These are phyloP conservation scores for Fusarium austroafricanum DNA, from an alignment of 2,329 filamentous ascomycete species.

Conservation along the genomic window DNA sequence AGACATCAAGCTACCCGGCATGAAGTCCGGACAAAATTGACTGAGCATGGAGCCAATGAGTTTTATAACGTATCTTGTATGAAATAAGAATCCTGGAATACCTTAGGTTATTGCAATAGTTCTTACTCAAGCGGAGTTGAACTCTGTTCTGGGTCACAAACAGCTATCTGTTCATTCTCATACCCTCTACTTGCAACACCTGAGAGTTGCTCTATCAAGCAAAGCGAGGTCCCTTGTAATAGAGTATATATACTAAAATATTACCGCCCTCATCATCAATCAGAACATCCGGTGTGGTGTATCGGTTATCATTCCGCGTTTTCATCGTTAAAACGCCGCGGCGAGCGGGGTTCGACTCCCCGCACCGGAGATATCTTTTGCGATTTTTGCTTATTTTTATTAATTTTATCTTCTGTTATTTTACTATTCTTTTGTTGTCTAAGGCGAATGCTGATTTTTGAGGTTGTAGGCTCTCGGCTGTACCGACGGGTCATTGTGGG, in stretches of 20 bases:
- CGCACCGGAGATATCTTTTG: conserved; percentile 22
- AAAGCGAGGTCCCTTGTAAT: too few species aligned
- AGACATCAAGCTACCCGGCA: too few species aligned
- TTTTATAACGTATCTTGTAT: too few species aligned
- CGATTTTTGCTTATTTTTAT: rapidly evolving
- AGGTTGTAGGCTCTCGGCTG: neutral
- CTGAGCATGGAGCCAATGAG: too few species aligned
- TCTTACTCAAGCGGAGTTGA: too few species aligned
- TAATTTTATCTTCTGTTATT: neutral
- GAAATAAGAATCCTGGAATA: too few species aligned
- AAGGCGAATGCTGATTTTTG: neutral
- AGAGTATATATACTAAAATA: rapidly evolving
- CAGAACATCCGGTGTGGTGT: conserved; percentile 24
- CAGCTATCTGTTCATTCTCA: too few species aligned
- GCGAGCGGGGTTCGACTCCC: conserved; percentile 31
- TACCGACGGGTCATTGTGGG: neutral
- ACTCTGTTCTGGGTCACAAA: too few species aligned
- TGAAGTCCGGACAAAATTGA: too few species aligned
- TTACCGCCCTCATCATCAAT: neutral
- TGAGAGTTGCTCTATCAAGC: too few species aligned
- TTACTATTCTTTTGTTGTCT: neutral
- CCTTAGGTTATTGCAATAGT: too few species aligned
- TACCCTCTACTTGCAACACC: neutral
- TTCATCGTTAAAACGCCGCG: conserved; percentile 14
- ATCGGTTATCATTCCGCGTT: conserved; percentile 35